phyloP scores from a whole-genome alignment of 495 filamentous ascomycete species.

The Alectoria sarmentosa region DNA sequence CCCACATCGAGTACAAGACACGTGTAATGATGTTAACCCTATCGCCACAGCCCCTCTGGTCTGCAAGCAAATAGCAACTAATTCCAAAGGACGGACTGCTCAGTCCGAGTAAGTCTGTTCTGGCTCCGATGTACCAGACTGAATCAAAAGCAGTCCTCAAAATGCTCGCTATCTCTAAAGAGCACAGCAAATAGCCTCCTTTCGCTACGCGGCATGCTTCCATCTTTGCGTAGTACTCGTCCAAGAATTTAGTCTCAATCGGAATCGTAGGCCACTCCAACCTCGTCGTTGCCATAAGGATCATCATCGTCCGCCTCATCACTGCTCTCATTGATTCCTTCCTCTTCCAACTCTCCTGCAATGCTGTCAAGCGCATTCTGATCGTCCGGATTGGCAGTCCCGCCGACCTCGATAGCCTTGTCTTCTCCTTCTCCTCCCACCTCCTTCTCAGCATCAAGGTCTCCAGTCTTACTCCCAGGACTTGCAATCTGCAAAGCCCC shows the following conservation, averaged over 20 bases:
- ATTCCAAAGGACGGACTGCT: not conserved
- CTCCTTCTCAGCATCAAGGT: conserved; percentile 23
- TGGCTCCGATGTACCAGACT: not conserved
- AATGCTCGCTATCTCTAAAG: not conserved
- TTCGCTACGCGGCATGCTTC: not conserved
- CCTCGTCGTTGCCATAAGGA: conserved; percentile 29
- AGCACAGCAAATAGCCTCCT: not conserved
- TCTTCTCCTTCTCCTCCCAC: not conserved
- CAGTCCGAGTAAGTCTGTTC: not conserved
- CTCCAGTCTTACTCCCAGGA: conserved; percentile 21
- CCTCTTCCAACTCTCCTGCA: conserved; percentile 22
- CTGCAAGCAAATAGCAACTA: too few species aligned
- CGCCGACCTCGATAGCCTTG: conserved; percentile 24
- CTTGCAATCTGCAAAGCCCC: not conserved
- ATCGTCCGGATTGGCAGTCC: conserved; percentile 14
- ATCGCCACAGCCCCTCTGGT: too few species aligned
- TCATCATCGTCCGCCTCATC: conserved; percentile 27
- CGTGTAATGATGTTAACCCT: not conserved
- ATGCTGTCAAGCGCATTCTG: conserved; percentile 25
- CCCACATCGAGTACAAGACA: not conserved
- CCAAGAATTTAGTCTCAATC: not conserved
- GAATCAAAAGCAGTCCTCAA: not conserved
- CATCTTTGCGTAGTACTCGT: not conserved
- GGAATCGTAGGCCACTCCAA: not conserved
- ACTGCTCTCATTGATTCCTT: conserved; percentile 13